phyloP scores from a whole-genome alignment of 306 rosid species.

The Cajanus cajan region DNA sequence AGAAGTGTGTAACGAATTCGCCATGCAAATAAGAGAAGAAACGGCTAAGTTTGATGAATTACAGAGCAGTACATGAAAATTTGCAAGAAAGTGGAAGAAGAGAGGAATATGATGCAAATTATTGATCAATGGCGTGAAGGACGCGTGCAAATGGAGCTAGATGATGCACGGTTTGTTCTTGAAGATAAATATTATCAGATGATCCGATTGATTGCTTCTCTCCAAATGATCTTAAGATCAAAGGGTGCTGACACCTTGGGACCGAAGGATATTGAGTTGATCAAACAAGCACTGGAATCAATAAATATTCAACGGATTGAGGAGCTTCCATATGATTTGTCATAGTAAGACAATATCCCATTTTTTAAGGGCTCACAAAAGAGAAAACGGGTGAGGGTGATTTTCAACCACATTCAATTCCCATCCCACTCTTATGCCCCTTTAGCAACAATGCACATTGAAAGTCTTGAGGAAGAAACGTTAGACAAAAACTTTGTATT shows the following conservation, averaged over 20 bases:
- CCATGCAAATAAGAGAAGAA: conserved; percentile 13
- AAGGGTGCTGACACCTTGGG: not conserved
- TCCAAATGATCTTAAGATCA: not conserved
- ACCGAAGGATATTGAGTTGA: not conserved
- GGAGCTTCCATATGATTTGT: conserved; percentile 8
- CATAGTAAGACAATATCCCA: not conserved
- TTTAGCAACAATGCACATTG: not conserved
- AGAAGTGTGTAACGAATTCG: not conserved
- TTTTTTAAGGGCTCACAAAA: not conserved
- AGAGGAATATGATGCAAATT: conserved; percentile 15
- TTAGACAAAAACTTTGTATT: not conserved
- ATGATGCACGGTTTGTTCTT: not conserved
- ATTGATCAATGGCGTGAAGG: not conserved
- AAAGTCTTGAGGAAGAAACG: not conserved
- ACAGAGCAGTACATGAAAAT: not conserved
- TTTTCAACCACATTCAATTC: not conserved
- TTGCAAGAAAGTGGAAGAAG: not conserved
- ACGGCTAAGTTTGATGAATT: not conserved
- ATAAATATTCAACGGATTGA: not conserved
- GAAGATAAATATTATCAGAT: not conserved
- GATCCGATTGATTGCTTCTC: not conserved
- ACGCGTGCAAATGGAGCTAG: not conserved
- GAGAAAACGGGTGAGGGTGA: not conserved
- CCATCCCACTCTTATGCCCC: not conserved
- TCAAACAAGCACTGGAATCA: not conserved